Percentiles rank a stretch among this genome's conserved stretches.
phyloP scores from a whole-genome alignment of 2,329 filamentous ascomycete species.

The Aspergillus sp. region DNA sequence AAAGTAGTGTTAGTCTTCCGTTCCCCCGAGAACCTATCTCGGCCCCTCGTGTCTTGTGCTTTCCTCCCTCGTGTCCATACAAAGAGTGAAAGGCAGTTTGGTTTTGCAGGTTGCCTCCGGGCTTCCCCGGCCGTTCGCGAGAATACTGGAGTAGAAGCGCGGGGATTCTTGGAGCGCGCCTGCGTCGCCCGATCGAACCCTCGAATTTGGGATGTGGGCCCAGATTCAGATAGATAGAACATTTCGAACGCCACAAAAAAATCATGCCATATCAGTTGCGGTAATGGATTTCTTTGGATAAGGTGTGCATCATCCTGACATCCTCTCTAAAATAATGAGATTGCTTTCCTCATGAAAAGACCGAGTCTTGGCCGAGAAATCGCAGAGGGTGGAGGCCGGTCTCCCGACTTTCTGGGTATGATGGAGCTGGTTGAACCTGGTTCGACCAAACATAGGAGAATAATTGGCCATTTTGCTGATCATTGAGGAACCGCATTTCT shows the following conservation, averaged over 20 bases:
- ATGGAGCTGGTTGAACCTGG: not conserved
- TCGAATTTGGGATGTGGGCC: not conserved
- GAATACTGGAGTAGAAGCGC: conserved; percentile 9
- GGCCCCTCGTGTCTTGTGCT: not conserved
- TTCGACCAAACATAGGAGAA: conserved; percentile 7
- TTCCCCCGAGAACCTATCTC: not conserved
- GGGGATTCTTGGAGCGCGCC: not conserved
- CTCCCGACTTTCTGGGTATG: not conserved
- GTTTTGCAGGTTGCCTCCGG: not conserved
- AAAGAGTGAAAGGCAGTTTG: not conserved
- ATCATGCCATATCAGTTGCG: not conserved
- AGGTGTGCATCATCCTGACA: not conserved
- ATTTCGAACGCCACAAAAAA: not conserved
- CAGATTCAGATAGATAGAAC: not conserved
- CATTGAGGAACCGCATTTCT: not conserved
- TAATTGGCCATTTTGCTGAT: conserved; percentile 3
- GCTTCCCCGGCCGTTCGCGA: conserved; percentile 7
- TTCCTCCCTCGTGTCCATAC: not conserved
- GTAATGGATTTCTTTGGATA: not conserved
- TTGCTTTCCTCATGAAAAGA: not conserved
- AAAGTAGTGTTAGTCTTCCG: not conserved
- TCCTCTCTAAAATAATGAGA: not conserved
- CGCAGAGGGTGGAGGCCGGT: conserved; percentile 13
- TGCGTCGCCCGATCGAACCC: not conserved
- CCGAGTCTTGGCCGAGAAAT: conserved; percentile 23